A percentile compares a stretch with the other conserved stretches of the same genome.
phyloP scores from a whole-genome alignment of 139 green algal genomes.

The Auxenochlorella pyrenoidosa region DNA sequence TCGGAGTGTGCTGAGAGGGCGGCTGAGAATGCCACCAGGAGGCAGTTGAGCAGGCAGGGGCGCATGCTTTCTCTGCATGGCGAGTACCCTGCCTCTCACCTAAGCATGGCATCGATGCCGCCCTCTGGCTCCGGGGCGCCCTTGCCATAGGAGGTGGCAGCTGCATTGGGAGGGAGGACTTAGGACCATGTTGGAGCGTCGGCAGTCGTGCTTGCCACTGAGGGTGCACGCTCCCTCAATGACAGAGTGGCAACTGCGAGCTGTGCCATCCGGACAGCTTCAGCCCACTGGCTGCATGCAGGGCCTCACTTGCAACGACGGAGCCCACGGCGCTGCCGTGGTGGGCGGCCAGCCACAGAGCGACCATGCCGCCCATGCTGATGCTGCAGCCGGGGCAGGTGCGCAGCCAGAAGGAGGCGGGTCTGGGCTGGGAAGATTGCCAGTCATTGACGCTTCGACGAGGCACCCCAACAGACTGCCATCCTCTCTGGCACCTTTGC shows the following conservation, averaged over 20 bases:
- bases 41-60: neutral
- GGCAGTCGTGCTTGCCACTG: no score
- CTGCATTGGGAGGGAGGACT: neutral
- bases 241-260: no score
- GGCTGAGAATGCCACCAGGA: no score
- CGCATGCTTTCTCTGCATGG: neutral
- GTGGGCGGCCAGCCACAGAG: neutral
- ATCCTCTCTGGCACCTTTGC: no score
- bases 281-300: no score
- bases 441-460: no score
- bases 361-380: neutral
- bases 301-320: neutral
- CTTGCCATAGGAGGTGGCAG: neutral
- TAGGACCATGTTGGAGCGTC: no score
- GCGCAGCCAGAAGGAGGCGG: no score
- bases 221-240: no score
- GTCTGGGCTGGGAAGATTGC: no score
- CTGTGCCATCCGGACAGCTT: no score
- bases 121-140: neutral
- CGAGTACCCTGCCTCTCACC: neutral
- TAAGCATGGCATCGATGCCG: neutral
- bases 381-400: neutral
- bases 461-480: no score
- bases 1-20: neutral
- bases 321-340: neutral